Evolutionary conservation across 2,329 filamentous ascomycete genomes (phyloP), one percentile per base, ranked within the genome.

Genomic region (Ploettnerulaceae sp.): DNA sequence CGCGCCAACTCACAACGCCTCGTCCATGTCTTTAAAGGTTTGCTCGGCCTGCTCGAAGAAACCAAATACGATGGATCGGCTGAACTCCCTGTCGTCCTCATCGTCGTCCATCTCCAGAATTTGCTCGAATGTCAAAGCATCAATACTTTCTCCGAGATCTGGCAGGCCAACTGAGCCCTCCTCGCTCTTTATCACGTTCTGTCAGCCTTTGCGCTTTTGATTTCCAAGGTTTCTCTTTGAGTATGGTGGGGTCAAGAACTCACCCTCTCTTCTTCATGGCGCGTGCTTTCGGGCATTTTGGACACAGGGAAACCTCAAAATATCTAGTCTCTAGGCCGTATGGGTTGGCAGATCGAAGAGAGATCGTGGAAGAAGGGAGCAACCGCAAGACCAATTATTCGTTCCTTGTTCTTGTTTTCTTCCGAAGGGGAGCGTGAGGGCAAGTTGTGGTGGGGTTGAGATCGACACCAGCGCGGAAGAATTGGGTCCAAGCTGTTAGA

Each of bases 41-140:
- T 79, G 76, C 57, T 89, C 79, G 28, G 89, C 91, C 70, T 98
- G 93, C 14, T 89, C 82, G 58, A 97, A 95, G 72, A 95, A 98
- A 52, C 89, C 88, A 64, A 81, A 84, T 38, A 97, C 90, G 56
- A 98, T 90, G 51, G 85, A 84, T 60, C 75, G 79, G 70, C 86
- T 94, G 74, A 97, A 97, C 38, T 95, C 89, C 59, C 82, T 77
- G 54, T 91, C 86, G 8, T 82, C 79, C 57, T 87, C 84, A 55
- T 87, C 86, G 55, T 97, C 93, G 66, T 98, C 93, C 91, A 98
- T 96, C 69, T 97, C 93, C 53, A 97, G 79, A 65, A 98, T 97
- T 73, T 97, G 93, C 60, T 84, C 82, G 61, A 98, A 98, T 47
- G 89, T 95, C 45, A 69, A 66, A 51, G 74, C 70, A 66, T 97